These are phyloP conservation scores for Pugionium dolabratum DNA, from an alignment of 345 rosid genomes.

Conservation along the genomic window DNA sequence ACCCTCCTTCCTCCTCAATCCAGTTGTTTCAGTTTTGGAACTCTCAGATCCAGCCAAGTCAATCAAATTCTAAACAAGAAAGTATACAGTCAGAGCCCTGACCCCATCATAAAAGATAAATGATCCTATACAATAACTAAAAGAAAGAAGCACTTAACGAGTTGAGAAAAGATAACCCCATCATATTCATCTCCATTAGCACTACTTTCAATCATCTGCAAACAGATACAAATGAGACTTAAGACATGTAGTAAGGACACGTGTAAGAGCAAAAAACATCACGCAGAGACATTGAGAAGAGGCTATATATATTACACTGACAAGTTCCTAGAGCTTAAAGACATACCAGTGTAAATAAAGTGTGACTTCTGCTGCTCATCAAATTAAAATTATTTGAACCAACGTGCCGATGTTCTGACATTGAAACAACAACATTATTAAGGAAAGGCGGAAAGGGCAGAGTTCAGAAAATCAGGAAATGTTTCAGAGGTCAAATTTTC, in stretches of 20 bases:
- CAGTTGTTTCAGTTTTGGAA: constrained; percentile 99
- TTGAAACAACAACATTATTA: constrained; percentile 26
- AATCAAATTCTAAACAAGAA: constrained; percentile 80
- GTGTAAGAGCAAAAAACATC: constrained; percentile 13
- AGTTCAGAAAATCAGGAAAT: constrained; percentile 8
- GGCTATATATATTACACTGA: not conserved
- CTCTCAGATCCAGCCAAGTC: constrained; percentile 99
- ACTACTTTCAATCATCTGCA: constrained; percentile 98
- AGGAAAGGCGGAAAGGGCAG: constrained; percentile 15
- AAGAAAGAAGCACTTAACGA: constrained; percentile 55
- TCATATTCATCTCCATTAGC: constrained; percentile 92
- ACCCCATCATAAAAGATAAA: constrained; percentile 13
- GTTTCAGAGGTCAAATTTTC: constrained; percentile 1
- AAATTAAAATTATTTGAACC: constrained; percentile 99
- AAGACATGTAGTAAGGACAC: constrained; percentile 19
- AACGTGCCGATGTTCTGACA: constrained; percentile 98
- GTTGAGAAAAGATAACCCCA: constrained; percentile 98
- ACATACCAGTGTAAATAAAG: constrained; percentile 90
- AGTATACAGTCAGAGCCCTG: constrained; percentile 12
- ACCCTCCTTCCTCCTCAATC: constrained; percentile 96
- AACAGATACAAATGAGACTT: not conserved
- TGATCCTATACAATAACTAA: constrained; percentile 17
- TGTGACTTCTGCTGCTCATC: constrained; percentile 98
- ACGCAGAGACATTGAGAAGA: constrained; percentile 19
- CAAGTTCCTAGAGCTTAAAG: constrained; percentile 16